Conservation (phyloP, 2,329 filamentous ascomycete genomes). For the Colletotrichum shisoi region DNA sequence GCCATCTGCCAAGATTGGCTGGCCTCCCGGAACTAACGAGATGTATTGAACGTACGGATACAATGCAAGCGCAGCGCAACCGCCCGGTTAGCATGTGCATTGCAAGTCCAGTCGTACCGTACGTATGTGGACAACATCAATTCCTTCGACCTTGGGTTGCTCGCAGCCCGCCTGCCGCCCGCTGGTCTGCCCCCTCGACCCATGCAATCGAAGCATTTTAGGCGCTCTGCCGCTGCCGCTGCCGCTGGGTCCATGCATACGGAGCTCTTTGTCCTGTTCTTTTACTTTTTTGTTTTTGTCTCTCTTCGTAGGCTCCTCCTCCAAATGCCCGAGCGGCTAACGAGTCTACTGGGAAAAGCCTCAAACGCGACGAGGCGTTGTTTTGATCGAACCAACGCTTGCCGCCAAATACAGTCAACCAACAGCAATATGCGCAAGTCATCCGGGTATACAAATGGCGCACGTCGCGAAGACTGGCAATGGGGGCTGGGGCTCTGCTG, state of each 20-base stretch:
- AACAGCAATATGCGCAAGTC: not conserved
- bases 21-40: not conserved
- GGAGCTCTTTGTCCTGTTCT: not conserved
- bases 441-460: conserved; percentile 20
- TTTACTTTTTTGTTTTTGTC: not conserved
- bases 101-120: not conserved
- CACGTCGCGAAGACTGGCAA: conserved; percentile 10
- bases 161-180: too few relatives aligned
- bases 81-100: not conserved
- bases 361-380: not conserved
- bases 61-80: not conserved
- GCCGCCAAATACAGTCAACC: not conserved
- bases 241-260: conserved; percentile 20
- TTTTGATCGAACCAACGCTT: conserved; percentile 6
- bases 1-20: not conserved
- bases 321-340: conserved; percentile 5
- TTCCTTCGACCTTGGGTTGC: not conserved
- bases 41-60: not conserved
- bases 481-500: conserved; percentile 12
- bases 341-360: conserved; percentile 13
- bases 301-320: not conserved
- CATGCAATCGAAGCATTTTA: conserved; percentile 9
- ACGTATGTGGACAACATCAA: not conserved
- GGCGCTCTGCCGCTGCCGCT: conserved; percentile 22
- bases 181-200: not conserved